These are phyloP conservation scores for Lavandula angustifolia DNA, from an alignment of 257 asterid species.

Conservation along the genomic window DNA sequence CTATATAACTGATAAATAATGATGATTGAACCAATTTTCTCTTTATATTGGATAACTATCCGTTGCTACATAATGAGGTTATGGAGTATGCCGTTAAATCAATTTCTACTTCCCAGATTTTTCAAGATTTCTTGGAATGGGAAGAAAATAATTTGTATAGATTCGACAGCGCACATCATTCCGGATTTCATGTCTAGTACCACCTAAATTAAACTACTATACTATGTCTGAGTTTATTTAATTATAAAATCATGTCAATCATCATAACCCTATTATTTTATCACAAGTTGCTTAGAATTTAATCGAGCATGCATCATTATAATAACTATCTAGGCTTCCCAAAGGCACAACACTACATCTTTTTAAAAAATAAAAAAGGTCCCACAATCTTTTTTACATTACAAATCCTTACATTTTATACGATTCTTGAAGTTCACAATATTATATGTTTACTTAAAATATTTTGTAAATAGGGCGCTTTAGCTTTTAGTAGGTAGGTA, in stretches of 20 bases:
- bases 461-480: too few species aligned
- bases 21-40: too few species aligned
- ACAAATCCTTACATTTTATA: too few species aligned
- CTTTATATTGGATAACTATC: too few species aligned
- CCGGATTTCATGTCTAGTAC: constrained; percentile 30
- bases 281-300: constrained; percentile 33
- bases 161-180: constrained; percentile 25
- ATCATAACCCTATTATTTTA: constrained; percentile 32
- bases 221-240: not conserved
- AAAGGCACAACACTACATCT: constrained; percentile 31
- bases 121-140: too few species aligned
- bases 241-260: constrained; percentile 20
- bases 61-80: too few species aligned
- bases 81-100: too few species aligned
- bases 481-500: too few species aligned
- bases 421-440: too few species aligned
- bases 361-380: not conserved
- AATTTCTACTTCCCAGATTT: too few species aligned
- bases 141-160: not conserved
- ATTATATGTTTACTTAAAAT: too few species aligned
- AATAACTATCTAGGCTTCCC: constrained; percentile 48
- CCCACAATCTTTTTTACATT: not conserved
- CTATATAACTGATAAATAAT: too few species aligned
- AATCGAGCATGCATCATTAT: constrained; percentile 35
- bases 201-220: not conserved